Base-by-base conservation (phyloP, 2,329 filamentous ascomycete genomes). In the Alternaria tenuissima region DNA sequence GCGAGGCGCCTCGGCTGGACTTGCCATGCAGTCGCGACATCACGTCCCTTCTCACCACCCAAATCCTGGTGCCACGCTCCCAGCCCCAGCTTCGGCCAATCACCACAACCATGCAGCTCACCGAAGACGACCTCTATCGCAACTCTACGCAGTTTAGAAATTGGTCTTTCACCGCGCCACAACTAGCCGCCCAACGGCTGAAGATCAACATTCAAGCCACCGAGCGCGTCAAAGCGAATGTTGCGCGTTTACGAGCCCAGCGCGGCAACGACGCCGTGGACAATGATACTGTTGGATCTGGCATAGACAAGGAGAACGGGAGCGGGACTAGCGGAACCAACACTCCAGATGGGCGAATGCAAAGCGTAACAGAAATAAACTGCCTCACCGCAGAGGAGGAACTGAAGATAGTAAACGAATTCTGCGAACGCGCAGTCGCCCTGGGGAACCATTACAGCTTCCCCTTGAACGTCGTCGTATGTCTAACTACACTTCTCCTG, bases 41-140 rank as follows among this genome's bases (percentile, higher is more conserved):
- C 18, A 41, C 38, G 34, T 53, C 30, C 36, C 43, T 48, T 42
- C 14, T 34, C 52, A 49, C 36, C 52, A 48, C 34, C 39, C 22
- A 38, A 38, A 8, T 41, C 38, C 53, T 34, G 30, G 41, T 18
- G 26, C 38, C 22, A 38, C 41, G 30, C 30, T 46, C 14, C 38
- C 48, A 41, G 57, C 55, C 48, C 52, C 53, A 60, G 61, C 39
- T 41, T 22, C 39, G 30, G 38, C 57, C 53, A 53, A 59, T 43
- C 38, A 36, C 28, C 28, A 49, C 59, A 55, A 70, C 59, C 34
- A 79, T 79, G 77, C 75, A 73, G 63, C 69, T 96, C 87, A 91
- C 88, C 63, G 95, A 99, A 85, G 95, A 99, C 80, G 91, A 92
- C 68, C 85, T 94, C 56, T 99, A 98, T 81, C 89, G 93, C 32